Evolutionary conservation across 2,329 filamentous ascomycete species (phyloP), one percentile per base, ranked within the genome.

Genomic region (Xylariaceae sp.): DNA sequence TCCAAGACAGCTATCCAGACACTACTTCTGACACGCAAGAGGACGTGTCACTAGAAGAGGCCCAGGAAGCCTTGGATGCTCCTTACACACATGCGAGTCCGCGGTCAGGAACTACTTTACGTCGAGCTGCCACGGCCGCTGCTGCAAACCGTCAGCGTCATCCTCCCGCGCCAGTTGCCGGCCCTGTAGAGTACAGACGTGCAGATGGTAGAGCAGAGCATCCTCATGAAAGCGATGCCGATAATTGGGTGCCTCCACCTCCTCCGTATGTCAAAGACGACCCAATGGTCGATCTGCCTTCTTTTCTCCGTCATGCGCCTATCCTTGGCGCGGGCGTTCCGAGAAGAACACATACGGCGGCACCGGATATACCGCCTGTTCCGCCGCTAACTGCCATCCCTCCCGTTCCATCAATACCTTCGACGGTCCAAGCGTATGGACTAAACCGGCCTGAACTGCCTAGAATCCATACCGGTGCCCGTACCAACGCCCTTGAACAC

Each of bases 241-340:
- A 94, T 61, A 89, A 91, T 59, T 95, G 89, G 89, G 86, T 90
- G 5, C 87, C 89, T 5, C 89, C 89, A 5, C 89, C 89, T 9
- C 89, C 89, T 3, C 88, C 88, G 1, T 95, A 95, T 60, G 81
- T 83, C 38, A 80, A 81, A 47, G 83, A 87, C 0, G 79, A 82
- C 42, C 79, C 80, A 0, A 74, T 73, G 10, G 55, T 58, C 17
- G 78, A 81, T 57, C 55, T 80, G 48, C 80, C 80, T 1, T 75
- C 71, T 2, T 83, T 83, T 53, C 57, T 83, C 54, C 77, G 80
- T 30, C 75, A 79, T 45, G 68, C 72, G 32, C 62, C 71, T 31
- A 67, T 76, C 42, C 63, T 71, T 42, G 71, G 74, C 17, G 55
- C 62, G 39, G 43, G 61, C 42, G 18, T 45, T 5, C 11, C 42